phyloP scores from a whole-genome alignment of 495 filamentous ascomycete genomes.

The Cercophora sp. region DNA sequence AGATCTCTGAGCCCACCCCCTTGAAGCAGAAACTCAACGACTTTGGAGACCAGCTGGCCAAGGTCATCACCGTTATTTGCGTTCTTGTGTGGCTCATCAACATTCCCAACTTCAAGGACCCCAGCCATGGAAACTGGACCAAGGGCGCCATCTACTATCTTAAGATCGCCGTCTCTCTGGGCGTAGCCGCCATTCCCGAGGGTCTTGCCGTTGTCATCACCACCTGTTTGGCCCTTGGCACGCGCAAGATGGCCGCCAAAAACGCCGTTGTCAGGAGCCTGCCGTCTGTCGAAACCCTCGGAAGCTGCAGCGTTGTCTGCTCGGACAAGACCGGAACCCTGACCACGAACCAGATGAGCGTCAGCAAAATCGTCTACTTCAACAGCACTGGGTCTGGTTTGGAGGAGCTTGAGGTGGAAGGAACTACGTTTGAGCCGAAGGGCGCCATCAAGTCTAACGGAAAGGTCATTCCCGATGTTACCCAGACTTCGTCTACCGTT shows the following conservation, averaged over 20 bases:
- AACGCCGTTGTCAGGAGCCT: conserved; percentile 95
- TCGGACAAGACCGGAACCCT: conserved; percentile 99
- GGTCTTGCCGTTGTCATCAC: conserved; percentile 97
- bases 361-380: conserved; percentile 85
- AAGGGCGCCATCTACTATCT: conserved; percentile 99
- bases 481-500: conserved; percentile 72
- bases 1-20: conserved; percentile 96
- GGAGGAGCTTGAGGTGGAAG: conserved; percentile 87
- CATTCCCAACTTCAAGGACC: conserved; percentile 92
- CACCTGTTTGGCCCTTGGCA: conserved; percentile 91
- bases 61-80: conserved; percentile 97
- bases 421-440: conserved; percentile 86
- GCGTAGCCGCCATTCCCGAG: conserved; percentile 96
- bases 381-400: conserved; percentile 66
- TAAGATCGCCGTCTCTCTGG: conserved; percentile 98
- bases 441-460: conserved; percentile 67
- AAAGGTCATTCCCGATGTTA: conserved; percentile 62
- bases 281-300: conserved; percentile 94
- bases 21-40: conserved; percentile 98
- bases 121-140: conserved; percentile 86
- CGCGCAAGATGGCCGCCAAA: conserved; percentile 96
- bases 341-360: conserved; percentile 99
- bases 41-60: conserved; percentile 93
- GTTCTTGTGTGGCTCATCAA: conserved; percentile 98
- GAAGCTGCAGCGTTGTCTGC: conserved; percentile 99